A percentile compares a stretch with the other conserved stretches of the same genome.
Conservation (phyloP, 73 alveolate species). For the Stentor roeselii region DNA sequence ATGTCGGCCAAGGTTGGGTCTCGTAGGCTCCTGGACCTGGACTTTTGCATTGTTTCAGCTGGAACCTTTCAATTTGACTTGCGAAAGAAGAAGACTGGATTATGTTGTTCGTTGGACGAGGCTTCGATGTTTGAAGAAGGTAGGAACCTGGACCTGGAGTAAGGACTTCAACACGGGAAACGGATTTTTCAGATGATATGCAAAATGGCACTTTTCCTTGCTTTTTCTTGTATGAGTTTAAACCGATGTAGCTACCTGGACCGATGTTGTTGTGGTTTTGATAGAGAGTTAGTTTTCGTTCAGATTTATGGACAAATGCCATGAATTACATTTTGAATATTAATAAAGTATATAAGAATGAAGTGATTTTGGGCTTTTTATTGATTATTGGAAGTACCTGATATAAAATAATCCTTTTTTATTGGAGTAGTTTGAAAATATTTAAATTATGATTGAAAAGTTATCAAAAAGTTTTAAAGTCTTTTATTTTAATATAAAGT, state of each 20-base stretch:
- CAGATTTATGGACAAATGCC: constrained; percentile 33
- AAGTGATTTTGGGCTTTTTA: too few species aligned
- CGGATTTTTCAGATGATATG: constrained; percentile 19
- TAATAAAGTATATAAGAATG: too few species aligned
- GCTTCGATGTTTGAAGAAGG: background rate
- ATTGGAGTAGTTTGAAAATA: too few species aligned
- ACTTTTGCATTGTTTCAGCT: constrained; percentile 9
- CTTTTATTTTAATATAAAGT: constrained; percentile 12
- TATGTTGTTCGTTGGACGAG: constrained; percentile 14
- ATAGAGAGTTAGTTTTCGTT: background rate
- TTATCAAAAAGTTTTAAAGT: background rate
- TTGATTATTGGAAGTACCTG: too few species aligned
- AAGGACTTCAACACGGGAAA: background rate
- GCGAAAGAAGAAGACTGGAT: constrained; percentile 32
- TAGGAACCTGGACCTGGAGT: constrained; percentile 56
- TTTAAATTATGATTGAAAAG: too few species aligned
- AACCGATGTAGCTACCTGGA: constrained; percentile 46
- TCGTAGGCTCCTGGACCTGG: constrained; percentile 55
- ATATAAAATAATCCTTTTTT: too few species aligned
- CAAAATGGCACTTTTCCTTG: constrained; percentile 32
- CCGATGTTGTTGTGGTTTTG: constrained; percentile 1
- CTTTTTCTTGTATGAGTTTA: background rate
- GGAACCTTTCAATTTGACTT: constrained; percentile 37
- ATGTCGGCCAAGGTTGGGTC: background rate
- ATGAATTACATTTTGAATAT: too few species aligned